Conservation (phyloP, 2,329 filamentous ascomycete species). For the Ambrosiella xylebori region DNA sequence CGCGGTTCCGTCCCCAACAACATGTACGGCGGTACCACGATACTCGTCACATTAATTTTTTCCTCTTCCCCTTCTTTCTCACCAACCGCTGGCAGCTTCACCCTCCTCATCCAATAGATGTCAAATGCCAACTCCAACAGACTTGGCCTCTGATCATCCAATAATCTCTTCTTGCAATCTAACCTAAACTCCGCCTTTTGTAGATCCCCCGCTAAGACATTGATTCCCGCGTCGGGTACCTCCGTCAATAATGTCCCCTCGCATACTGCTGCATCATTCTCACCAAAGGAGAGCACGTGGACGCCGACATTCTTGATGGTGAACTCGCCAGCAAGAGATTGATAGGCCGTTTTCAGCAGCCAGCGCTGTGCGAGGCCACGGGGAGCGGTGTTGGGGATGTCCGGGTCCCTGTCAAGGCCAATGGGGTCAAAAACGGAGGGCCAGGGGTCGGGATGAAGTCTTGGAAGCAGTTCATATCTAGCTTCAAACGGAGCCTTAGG, state of each 20-base stretch:
- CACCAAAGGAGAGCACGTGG: slow-evolving; percentile 34
- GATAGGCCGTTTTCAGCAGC: slow-evolving; percentile 55
- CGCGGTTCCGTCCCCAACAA: slow-evolving; percentile 74
- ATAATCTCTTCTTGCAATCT: slow-evolving; percentile 53
- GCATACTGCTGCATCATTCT: slow-evolving; percentile 44
- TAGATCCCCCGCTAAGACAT: slow-evolving; percentile 49
- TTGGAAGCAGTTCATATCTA: slow-evolving; percentile 71
- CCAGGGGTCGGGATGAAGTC: slow-evolving; percentile 64
- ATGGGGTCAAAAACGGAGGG: slow-evolving; percentile 66
- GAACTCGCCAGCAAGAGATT: slow-evolving; percentile 59
- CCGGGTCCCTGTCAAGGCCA: slow-evolving; percentile 24
- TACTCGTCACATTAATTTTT: slow-evolving; percentile 41
- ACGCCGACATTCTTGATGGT: slow-evolving; percentile 46
- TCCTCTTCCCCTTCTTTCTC: neutral
- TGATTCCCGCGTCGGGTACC: slow-evolving; percentile 25
- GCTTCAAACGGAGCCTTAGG: slow-evolving; percentile 79
- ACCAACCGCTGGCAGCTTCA: neutral
- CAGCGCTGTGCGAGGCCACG: slow-evolving; percentile 64
- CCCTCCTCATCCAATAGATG: slow-evolving; percentile 55
- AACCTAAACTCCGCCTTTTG: slow-evolving; percentile 58
- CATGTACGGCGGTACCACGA: slow-evolving; percentile 64
- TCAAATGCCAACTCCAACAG: slow-evolving; percentile 58
- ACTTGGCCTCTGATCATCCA: slow-evolving; percentile 68
- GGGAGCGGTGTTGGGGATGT: slow-evolving; percentile 18
- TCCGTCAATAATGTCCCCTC: slow-evolving; percentile 24